Evolutionary conservation across 129 eudicot genomes (phyloP), one percentile per base, ranked within the genome.

Genomic region (Centella asiatica): DNA sequence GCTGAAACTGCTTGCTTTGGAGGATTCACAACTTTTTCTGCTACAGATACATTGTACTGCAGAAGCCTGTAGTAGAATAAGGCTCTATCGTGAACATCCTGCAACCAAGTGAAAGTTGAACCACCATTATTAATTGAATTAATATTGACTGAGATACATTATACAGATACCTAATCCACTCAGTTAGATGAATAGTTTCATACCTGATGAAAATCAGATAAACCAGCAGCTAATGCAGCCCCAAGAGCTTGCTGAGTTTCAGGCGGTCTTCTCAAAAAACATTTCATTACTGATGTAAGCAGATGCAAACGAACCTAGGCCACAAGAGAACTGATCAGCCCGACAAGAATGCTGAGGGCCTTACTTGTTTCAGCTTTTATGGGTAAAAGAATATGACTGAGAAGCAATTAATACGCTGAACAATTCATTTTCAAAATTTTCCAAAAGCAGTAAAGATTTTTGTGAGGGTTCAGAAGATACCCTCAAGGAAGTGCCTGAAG

Each of bases 51-150:
- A 46, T 72, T 79, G 39, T 84, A 73, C 62, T 92, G 87, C 67
- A 92, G 69, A 73, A 92, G 95, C 76, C 98, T 79, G 68, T 92
- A 92, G 84, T 92, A 92, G 61, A 92, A 87, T 67, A 92, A 67
- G 20, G 96, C 96, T 77, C 98, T 75, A 70, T 92, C 98, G 74
- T 82, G 98, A 40, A 92, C 98, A 87, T 92, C 98, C 96, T 90
- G 95, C 86, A 81, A 17, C 55, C 23, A 55, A 72, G 40, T 14
- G 49, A 3, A 29, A 15, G 28, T 36, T 60, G 20, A 49, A 48
- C 33, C 7, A 14, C 44, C 42, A 36, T 36, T 13, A 10, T 36
- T 36, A n/a, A n/a, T n/a, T n/a, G n/a, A n/a, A n/a, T n/a, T n/a
- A n/a, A n/a, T n/a, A n/a, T n/a, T n/a, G n/a, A n/a, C n/a, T n/a